Conservation (phyloP, 305 asterid genomes). For the Fraxinus xanthoxyloides region DNA sequence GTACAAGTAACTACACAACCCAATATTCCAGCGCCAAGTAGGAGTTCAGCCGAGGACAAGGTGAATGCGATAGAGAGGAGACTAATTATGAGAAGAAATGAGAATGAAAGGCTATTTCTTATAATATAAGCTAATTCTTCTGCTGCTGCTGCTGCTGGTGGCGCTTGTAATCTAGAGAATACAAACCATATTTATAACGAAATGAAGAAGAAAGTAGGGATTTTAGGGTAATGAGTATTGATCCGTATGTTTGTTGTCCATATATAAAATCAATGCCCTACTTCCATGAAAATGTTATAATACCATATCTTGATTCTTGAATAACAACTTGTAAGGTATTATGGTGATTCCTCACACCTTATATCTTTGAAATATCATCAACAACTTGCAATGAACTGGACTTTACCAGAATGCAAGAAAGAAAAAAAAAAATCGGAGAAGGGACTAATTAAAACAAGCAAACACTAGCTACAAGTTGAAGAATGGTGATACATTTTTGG, state of each 20-base stretch:
- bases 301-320: too few relatives aligned
- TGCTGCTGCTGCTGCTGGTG: neutral
- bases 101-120: neutral
- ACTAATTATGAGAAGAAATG: neutral
- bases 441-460: too few relatives aligned
- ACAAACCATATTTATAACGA: neutral
- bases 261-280: neutral
- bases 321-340: neutral
- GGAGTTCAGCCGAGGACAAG: neutral
- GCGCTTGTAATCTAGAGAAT: neutral
- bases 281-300: neutral
- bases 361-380: neutral
- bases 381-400: neutral
- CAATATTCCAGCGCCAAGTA: neutral
- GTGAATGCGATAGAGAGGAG: slow-evolving; percentile 1
- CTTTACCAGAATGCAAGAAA: neutral
- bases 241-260: neutral
- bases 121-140: neutral
- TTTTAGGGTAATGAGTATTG: neutral
- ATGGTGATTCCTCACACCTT: neutral
- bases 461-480: neutral
- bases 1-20: slow-evolving; percentile 12
- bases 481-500: neutral
- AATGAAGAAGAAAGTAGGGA: neutral
- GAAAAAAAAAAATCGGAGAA: too few relatives aligned